Evolutionary conservation across 371 early-diverging fungal genomes (phyloP), one percentile per base, ranked within the genome.

Genomic region (Basidiobolus heterosporus): DNA sequence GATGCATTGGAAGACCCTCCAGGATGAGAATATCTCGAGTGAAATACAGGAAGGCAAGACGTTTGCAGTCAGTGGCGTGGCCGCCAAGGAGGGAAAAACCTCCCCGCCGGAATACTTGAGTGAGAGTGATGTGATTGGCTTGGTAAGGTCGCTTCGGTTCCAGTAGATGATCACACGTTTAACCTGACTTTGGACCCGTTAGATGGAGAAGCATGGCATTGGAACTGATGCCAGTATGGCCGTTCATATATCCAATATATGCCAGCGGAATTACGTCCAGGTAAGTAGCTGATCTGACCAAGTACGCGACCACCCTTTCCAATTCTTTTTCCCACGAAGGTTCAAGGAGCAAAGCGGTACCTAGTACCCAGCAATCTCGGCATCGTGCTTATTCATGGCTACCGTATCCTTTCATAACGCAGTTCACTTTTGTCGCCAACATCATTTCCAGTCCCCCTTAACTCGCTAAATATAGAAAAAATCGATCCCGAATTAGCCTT

Each of bases 201-300:
- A 46, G 46, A 46, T 46, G 80, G 84, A 84, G 55, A 74, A 72
- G 44, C 65, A 79, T 55, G 84, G 84, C 13, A 84, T 84, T 41
- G 84, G 84, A n/a, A 84, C 84, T 3, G 84, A 84, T 60, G 82
- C 82, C 4, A 76, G 80, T 3, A 82, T 82, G 38, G 75, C 79
- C 36, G 75, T 73, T n/a, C 83, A 82, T 48, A 82, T 82, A 44
- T 69, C 75, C 40, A 77, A 76, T 37, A 80, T 82, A n/a, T 70
- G 72, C 46, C 68, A 67, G 22, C 59, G 83, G 54, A 64, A 67
- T 22, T 82, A 82, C 61, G 72, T 70, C 0, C 59, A 58, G 44
- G 69, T 69, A 45, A 51, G 15, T 55, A 3, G 17, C 35, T 3
- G 14, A 16, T 7, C 16, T 46, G 13, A 14, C 47, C 14, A 16